Percentiles rank a stretch among this genome's conserved stretches.
Evolutionary conservation across 257 asterid species (phyloP).

Genomic region (Cynanchum wilfordii): DNA sequence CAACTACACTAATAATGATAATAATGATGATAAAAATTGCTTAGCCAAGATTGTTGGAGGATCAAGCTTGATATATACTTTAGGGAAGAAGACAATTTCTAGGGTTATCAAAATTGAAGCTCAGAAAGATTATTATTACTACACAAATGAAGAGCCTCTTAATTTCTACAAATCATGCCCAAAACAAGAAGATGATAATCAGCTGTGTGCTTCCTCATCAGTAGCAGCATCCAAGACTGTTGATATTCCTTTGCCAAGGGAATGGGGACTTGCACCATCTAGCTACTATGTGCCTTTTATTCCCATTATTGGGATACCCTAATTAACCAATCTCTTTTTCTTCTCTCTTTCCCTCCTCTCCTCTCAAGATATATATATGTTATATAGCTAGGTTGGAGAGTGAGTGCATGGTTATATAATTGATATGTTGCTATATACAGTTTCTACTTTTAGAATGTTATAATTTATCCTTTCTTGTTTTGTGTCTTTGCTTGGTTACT

Average conservation of each 20-base stretch:
- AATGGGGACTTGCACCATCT: slow-evolving; percentile 83
- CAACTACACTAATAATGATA: no score
- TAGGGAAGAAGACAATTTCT: slow-evolving; percentile 25
- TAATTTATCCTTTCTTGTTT: no score
- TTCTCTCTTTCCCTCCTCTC: not conserved
- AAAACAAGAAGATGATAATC: not conserved
- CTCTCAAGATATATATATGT: no score
- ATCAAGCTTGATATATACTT: slow-evolving; percentile 44
- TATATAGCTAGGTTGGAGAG: no score
- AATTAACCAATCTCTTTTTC: not conserved
- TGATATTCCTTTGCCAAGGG: slow-evolving; percentile 75
- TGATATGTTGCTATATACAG: no score
- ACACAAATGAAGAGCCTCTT: slow-evolving; percentile 47
- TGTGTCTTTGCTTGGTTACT: no score
- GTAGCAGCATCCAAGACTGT: slow-evolving; percentile 62
- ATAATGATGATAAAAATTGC: slow-evolving; percentile 28
- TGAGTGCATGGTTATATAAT: no score
- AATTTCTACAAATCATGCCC: slow-evolving; percentile 62
- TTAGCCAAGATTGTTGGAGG: slow-evolving; percentile 82
- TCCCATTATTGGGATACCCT: slow-evolving; percentile 93
- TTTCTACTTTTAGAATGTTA: no score
- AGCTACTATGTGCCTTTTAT: slow-evolving; percentile 70
- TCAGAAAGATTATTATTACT: slow-evolving; percentile 16
- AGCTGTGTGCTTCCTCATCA: slow-evolving; percentile 24
- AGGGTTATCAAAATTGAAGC: slow-evolving; percentile 29